A percentile compares a stretch with the other conserved stretches of the same genome.
Conservation (phyloP, 768 basidiomycete species). For the Boletus edulis region DNA sequence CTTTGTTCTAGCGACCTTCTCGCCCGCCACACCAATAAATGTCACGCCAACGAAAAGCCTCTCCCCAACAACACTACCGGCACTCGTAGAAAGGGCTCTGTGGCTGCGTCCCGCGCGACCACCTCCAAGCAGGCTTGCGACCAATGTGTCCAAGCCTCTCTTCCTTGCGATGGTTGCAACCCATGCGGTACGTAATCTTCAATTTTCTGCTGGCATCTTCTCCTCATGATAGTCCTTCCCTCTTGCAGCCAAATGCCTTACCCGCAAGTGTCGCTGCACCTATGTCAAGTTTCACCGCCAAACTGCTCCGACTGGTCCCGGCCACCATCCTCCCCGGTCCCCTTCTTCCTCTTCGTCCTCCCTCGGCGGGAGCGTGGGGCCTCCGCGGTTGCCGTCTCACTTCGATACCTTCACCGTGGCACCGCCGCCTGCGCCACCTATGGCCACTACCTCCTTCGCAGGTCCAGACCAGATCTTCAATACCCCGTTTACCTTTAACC, state of each 20-base stretch:
- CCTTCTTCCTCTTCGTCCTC: conserved; percentile 32
- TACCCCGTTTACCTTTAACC: conserved; percentile 32
- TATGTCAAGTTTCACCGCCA: conserved; percentile 83
- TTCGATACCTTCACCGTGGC: conserved; percentile 43
- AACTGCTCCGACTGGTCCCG: conserved; percentile 74
- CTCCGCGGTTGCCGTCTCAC: conserved; percentile 30
- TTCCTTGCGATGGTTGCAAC: conserved; percentile 78
- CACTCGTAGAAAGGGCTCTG: conserved; percentile 59
- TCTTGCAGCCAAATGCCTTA: conserved; percentile 63
- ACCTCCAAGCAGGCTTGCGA: conserved; percentile 85
- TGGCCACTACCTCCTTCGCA: conserved; percentile 20
- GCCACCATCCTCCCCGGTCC: conserved; percentile 47
- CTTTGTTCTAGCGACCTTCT: conserved; percentile 64
- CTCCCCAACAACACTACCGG: conserved; percentile 33
- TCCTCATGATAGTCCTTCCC: background rate
- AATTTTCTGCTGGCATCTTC: background rate
- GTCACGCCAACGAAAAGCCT: conserved; percentile 75
- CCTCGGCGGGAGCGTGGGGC: conserved; percentile 9
- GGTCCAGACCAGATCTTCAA: conserved; percentile 29
- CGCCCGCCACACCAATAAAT: conserved; percentile 85
- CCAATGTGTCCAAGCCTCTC: conserved; percentile 72
- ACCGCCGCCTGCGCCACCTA: conserved; percentile 31
- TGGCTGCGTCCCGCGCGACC: conserved; percentile 66
- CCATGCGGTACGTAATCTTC: conserved; percentile 60
- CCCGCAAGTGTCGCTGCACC: conserved; percentile 71